Percentiles rank a stretch among this genome's conserved stretches.
Evolutionary conservation across 1,284 basidiomycete genomes (phyloP).

Genomic region (Cystobasidiaceae sp.): DNA sequence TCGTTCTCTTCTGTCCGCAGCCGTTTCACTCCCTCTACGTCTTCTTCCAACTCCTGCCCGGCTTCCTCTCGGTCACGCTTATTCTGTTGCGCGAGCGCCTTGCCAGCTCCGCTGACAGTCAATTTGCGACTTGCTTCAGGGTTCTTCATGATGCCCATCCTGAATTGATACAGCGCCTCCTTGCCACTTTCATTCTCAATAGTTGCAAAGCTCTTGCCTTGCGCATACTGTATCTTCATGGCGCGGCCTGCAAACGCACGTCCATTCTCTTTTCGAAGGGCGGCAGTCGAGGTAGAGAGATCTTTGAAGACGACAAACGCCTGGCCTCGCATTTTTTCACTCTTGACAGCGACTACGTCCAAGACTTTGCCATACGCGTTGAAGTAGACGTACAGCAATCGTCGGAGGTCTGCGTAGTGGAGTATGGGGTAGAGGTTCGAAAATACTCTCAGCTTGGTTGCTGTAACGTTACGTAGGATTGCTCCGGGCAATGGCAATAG

Average conservation of each 20-base stretch:
- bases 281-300: conserved; percentile 78
- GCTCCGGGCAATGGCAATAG: too few relatives aligned
- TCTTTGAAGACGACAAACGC: conserved; percentile 94
- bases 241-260: conserved; percentile 26
- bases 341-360: conserved; percentile 88
- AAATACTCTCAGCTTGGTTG: conserved; percentile 11
- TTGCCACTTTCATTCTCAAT: conserved; percentile 38
- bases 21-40: conserved; percentile 34
- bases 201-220: conserved; percentile 40
- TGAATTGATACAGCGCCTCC: conserved; percentile 43
- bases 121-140: conserved; percentile 33
- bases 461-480: too few relatives aligned
- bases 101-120: conserved; percentile 41
- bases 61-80: conserved; percentile 34
- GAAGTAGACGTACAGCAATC: conserved; percentile 83
- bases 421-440: neutral
- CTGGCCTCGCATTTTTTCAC: conserved; percentile 81
- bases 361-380: conserved; percentile 86
- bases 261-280: conserved; percentile 81
- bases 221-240: conserved; percentile 39
- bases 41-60: conserved; percentile 33
- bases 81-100: conserved; percentile 33
- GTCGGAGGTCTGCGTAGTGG: conserved; percentile 60
- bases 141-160: conserved; percentile 38
- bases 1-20: conserved; percentile 32